Conservation (phyloP, 169 alveolate species). For the Theileria equi region DNA sequence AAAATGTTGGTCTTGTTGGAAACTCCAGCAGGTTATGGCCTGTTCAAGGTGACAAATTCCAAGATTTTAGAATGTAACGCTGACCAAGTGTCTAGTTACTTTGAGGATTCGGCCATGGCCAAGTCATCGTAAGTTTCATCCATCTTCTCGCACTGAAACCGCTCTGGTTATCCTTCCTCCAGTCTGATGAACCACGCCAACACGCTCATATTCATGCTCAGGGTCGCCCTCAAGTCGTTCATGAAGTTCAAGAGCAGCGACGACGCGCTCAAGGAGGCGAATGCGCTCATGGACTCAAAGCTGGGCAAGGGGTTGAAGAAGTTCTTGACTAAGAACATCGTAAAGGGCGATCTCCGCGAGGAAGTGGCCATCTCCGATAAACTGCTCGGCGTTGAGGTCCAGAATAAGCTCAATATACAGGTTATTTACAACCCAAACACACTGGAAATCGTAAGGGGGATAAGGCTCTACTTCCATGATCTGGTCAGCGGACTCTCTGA, state of each 20-base stretch:
- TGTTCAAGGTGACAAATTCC: constrained; percentile 90
- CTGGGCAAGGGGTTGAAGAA: constrained; percentile 90
- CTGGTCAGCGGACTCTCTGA: constrained; percentile 83
- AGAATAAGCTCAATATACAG: constrained; percentile 80
- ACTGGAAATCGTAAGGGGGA: constrained; percentile 84
- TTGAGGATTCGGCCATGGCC: constrained; percentile 84
- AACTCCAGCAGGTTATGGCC: constrained; percentile 99
- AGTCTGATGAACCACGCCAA: background rate
- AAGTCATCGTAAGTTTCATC: constrained; percentile 72
- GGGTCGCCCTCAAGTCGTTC: constrained; percentile 76
- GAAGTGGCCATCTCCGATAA: constrained; percentile 86
- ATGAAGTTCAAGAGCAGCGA: constrained; percentile 84
- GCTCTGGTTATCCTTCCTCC: constrained; percentile 27
- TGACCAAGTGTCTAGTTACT: constrained; percentile 81
- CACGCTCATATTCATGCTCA: constrained; percentile 6
- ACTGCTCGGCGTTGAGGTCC: constrained; percentile 83
- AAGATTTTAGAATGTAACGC: constrained; percentile 84
- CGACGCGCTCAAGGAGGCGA: constrained; percentile 86
- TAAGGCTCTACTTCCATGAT: constrained; percentile 78
- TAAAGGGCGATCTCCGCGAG: constrained; percentile 82
- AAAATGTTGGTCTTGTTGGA: constrained; percentile 96
- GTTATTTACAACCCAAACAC: constrained; percentile 80
- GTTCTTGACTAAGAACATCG: constrained; percentile 91
- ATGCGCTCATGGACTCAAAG: constrained; percentile 84
- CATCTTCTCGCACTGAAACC: constrained; percentile 52